Base-by-base conservation (phyloP, 345 rosid genomes). In the Rhizophora apiculata region DNA sequence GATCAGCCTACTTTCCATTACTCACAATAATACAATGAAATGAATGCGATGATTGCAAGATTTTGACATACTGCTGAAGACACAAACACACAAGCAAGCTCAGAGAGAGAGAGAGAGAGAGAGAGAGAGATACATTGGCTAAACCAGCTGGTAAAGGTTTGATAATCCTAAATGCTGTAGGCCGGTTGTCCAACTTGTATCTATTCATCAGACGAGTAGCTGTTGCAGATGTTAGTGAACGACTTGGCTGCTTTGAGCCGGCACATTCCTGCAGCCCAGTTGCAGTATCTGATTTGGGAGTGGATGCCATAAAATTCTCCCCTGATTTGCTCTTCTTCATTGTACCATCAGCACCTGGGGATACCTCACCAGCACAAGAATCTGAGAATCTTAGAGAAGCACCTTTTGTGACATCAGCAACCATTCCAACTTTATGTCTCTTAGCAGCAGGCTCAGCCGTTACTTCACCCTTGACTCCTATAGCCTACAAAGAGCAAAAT, bases 101-200 rank as follows among this genome's bases (percentile, higher is more conserved):
- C 16, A 15, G 0, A 24, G 24, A 24, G n/a, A 63, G 29, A 19
- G 48, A 39, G 61, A 37, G 72, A 56, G 51, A 64, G 61, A 70
- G 72, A 78, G 75, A 81, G 75, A 26, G 63, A 76, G 81, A 73
- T 82, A 95, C 99, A 85, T 86, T 84, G 10, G 87, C 87, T 70
- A 94, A 84, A 63, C 85, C 95, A 70, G 79, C 52, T 3, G 98
- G 98, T 73, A 94, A 78, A 53, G 98, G 98, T 31, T 91, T 88
- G 46, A 76, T 64, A 58, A 94, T 79, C 79, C 75, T 88, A 77
- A 94, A 88, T 60, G 91, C 63, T 37, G 92, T 85, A 32, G 98
- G 84, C 29, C 93, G 95, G 78, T 88, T 87, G 79, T 94, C 98
- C 78, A 91, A 71, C 76, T 88, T 91, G 87, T 85, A 89, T 83